Evolutionary conservation across 495 filamentous ascomycete genomes (phyloP).

Genomic region (Ascodesmis nigricans): DNA sequence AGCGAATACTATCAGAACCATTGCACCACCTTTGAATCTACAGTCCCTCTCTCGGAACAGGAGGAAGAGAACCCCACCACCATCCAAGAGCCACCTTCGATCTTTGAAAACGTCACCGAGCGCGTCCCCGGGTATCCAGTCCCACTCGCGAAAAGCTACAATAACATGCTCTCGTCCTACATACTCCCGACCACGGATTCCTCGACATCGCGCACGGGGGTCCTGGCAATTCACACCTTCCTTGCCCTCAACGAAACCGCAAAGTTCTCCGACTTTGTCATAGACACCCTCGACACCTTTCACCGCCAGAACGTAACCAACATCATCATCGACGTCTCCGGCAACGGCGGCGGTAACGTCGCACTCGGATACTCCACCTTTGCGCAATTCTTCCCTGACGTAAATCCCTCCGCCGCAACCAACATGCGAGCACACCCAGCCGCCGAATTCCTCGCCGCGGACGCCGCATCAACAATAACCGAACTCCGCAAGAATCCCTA

Average conservation of each 20-base stretch:
- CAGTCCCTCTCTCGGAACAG: not conserved
- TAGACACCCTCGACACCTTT: not conserved
- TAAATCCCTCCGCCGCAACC: conserved; percentile 3
- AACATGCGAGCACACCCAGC: conserved; percentile 7
- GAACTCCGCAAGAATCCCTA: too few relatives aligned
- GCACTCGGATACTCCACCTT: conserved; percentile 1
- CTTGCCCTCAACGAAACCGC: not conserved
- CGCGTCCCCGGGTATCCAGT: not conserved
- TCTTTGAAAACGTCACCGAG: too few relatives aligned
- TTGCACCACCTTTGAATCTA: not conserved
- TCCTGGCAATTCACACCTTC: not conserved
- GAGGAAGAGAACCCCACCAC: not conserved
- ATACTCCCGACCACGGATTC: not conserved
- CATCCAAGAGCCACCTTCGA: too few relatives aligned
- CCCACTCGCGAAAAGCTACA: not conserved
- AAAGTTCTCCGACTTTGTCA: not conserved
- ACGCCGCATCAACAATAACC: too few relatives aligned
- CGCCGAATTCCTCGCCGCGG: not conserved
- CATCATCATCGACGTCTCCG: conserved; percentile 5
- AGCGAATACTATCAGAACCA: not conserved
- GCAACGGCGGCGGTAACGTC: conserved; percentile 3
- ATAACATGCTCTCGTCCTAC: not conserved
- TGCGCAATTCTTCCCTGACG: conserved; percentile 7
- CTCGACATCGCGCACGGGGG: too few relatives aligned
- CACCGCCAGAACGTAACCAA: not conserved